phyloP scores from a whole-genome alignment of 305 asterid genomes.

The Salvia sclarea region DNA sequence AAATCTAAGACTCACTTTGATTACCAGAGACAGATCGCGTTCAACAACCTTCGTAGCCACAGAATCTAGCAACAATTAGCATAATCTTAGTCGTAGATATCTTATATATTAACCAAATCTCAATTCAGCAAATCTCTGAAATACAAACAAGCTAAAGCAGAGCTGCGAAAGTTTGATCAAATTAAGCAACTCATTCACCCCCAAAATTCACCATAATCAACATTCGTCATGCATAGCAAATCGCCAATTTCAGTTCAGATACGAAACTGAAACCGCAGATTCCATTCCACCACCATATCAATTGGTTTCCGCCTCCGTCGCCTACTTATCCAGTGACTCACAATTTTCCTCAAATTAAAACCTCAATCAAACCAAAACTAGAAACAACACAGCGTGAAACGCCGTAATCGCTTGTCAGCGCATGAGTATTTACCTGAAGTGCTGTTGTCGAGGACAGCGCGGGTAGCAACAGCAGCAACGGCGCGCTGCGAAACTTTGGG shows the following conservation, averaged over 20 bases:
- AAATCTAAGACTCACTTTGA: constrained; percentile 59
- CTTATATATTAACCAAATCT: background rate
- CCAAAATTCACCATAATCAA: background rate
- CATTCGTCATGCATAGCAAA: background rate
- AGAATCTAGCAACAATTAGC: constrained; percentile 37
- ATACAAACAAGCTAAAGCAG: background rate
- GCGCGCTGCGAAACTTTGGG: constrained; percentile 30
- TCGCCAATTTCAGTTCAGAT: background rate
- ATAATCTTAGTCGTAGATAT: background rate
- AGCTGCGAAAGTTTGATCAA: background rate
- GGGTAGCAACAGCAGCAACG: constrained; percentile 29
- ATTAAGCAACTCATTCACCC: background rate
- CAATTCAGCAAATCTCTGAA: background rate
- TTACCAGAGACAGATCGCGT: constrained; percentile 44
- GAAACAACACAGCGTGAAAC: background rate
- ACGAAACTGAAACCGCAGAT: background rate
- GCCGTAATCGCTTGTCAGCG: background rate
- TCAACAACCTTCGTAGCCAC: constrained; percentile 44
- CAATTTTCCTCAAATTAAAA: background rate
- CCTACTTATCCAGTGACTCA: background rate
- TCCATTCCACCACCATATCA: background rate
- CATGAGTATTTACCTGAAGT: constrained; percentile 36
- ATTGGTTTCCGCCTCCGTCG: background rate
- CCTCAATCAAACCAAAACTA: background rate
- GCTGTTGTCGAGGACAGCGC: constrained; percentile 38